phyloP scores from a whole-genome alignment of 31 red algal genomes.

The Porphyra umbilicalis region DNA sequence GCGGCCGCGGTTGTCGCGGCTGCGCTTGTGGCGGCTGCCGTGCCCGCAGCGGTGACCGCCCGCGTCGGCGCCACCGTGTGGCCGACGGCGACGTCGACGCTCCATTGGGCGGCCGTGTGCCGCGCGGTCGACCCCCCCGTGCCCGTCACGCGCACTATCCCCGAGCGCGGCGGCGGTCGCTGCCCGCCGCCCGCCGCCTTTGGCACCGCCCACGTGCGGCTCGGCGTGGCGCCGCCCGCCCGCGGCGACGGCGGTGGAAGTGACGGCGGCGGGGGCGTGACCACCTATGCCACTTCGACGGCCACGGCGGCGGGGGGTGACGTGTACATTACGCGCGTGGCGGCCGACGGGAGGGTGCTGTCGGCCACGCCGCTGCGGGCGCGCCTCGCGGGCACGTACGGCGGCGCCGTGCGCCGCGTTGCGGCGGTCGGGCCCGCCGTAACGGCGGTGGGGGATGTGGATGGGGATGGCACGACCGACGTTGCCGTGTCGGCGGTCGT shows the following conservation, averaged over 20 bases:
- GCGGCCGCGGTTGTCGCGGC: too few relatives aligned
- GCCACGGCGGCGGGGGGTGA: not conserved
- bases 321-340: not conserved
- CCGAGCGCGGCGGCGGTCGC: not conserved
- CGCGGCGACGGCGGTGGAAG: too few relatives aligned
- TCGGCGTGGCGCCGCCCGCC: too few relatives aligned
- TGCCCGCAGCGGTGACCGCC: too few relatives aligned
- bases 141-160: not conserved
- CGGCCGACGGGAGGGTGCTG: not conserved
- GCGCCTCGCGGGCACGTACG: not conserved
- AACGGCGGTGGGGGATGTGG: not conserved
- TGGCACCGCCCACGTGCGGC: not conserved
- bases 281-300: not conserved
- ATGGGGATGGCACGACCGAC: not conserved
- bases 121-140: not conserved
- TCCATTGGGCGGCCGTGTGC: not conserved
- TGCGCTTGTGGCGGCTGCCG: too few relatives aligned
- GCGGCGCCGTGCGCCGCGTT: not conserved
- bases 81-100: too few relatives aligned
- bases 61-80: too few relatives aligned
- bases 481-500: not conserved
- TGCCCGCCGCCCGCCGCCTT: not conserved
- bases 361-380: not conserved
- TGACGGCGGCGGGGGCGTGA: too few relatives aligned
- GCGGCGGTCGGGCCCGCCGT: not conserved